Percentiles rank a stretch among this genome's conserved stretches.
These are phyloP conservation scores for Fagus crenata DNA, from an alignment of 306 rosid species.

Conservation along the genomic window DNA sequence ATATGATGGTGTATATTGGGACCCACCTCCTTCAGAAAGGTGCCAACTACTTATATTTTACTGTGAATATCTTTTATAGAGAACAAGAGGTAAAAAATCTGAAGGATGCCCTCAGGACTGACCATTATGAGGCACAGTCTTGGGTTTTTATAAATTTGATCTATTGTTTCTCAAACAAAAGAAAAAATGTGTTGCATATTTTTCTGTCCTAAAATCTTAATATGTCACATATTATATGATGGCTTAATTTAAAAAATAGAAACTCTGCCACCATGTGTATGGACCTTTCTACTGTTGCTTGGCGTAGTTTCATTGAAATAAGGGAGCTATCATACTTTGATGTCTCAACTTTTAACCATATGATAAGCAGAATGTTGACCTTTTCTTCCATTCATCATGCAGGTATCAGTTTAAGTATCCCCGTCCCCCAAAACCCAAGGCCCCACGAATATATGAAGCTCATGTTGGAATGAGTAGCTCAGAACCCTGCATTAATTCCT, in stretches of 20 bases:
- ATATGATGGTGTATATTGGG: constrained; percentile 89
- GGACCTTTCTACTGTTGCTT: neutral
- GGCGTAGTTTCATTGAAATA: neutral
- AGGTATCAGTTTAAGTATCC: constrained; percentile 79
- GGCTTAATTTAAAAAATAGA: neutral
- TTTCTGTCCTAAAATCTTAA: neutral
- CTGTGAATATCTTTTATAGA: constrained; percentile 19
- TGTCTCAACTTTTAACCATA: neutral
- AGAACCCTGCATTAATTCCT: constrained; percentile 77
- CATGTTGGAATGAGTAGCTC: constrained; percentile 99
- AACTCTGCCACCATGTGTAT: neutral
- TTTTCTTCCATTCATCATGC: constrained; percentile 27
- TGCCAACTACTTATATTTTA: constrained; percentile 24
- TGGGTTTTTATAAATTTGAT: too few species aligned
- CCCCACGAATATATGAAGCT: constrained; percentile 88
- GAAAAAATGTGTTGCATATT: neutral
- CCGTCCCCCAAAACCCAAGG: constrained; percentile 70
- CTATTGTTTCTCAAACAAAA: too few species aligned
- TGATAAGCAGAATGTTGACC: neutral
- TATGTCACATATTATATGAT: neutral
- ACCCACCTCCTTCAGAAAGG: constrained; percentile 84
- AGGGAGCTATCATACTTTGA: neutral
- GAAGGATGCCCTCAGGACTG: constrained; percentile 4
- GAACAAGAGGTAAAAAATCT: constrained; percentile 16
- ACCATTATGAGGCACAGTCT: neutral